Evolutionary conservation across 306 rosid genomes (phyloP), one percentile per base, ranked within the genome.

Genomic region (Arachis stenosperma): DNA sequence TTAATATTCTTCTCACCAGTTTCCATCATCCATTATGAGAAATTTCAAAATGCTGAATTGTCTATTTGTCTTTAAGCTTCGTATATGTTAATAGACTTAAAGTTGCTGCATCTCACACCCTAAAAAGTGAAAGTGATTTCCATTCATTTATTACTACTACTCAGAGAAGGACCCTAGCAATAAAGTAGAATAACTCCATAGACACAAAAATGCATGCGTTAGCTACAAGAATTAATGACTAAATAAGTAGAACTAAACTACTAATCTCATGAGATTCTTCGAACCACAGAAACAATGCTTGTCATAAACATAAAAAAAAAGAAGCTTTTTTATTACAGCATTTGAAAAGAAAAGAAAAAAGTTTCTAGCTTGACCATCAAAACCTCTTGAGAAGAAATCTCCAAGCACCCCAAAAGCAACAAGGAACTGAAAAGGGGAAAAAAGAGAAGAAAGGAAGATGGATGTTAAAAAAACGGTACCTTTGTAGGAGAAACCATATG

Each of bases 401-500:
- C 43, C 65, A 65, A 53, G 7, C 57, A 54, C 72, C 77, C 37
- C 42, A 8, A 52, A n/a, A n/a, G 48, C 43, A 74, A 12, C 5
- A 53, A 29, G 14, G 29, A 40, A 8, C 22, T 12, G 37, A 54
- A 54, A 64, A 64, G 6, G 5, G 6, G 29, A 5, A 59, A 59
- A 67, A 2, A 33, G 5, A 2, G 29, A 11, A 59, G 30, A 67
- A 2, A 33, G 44, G 61, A 79, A 67, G 0, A 33, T 17, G 69
- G 39, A 44, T 11, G 7, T 42, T 73, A 64, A 8, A 22, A 61
- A 69, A 80, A 60, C 0, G 46, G 12, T 55, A 85, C 88, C 88
- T 81, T 81, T 72, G 6, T 13, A 69, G 81, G 67, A 69, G 72
- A 79, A 79, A 73, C 60, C 70, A 69, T 6, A 68, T 22, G 70